Base-by-base conservation (phyloP, 1,284 basidiomycete species). In the Melanopsichium pennsylvanicum region DNA sequence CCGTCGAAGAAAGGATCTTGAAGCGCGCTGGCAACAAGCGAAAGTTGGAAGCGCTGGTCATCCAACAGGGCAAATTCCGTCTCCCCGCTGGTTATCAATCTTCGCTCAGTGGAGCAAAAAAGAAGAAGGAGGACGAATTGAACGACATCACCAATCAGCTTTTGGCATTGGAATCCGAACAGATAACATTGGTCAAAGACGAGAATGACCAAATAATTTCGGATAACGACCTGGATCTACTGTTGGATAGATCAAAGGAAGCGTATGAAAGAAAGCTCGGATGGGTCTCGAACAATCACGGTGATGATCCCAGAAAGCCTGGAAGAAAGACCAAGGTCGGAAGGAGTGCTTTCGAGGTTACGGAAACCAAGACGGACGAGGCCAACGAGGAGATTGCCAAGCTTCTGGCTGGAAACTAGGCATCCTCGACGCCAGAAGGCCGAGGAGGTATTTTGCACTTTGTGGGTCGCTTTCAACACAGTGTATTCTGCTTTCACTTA, bases 1-100 rank as follows among this genome's bases (percentile, higher is more conserved):
- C 93, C 1, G 86, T 97, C 64, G 94, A 97, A 84, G 90, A 90
- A 37, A 90, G 88, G 80, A 93, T 97, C 74, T 88, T 97, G 85
- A 87, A 93, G 77, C 87, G 89, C 26, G 94, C 94, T 0, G 87
- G 87, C 9, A 90, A 92, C 83, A 97, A 87, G 83, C 87, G 91
- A 21, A 89, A 92, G 80, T 86, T 97, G 2, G 94, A 97, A 83
- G 91, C 92, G 3, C 84, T 97, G 22, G 93, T 97, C 74, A 97
- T 97, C 73, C 91, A 92, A 19, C 91, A 94, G 83, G 92, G 90
- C 87, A 74, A 58, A 77, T 81, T 61, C 49, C 55, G 70, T 15
- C 36, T 59, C 16, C 67, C 46, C 12, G 48, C 48, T 21, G 56
- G 46, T 32, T 46, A 43, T 55, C 44, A 51, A 25, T 58, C 43